Conservation (phyloP, 331 rosid species). For the Quercus lobata region DNA sequence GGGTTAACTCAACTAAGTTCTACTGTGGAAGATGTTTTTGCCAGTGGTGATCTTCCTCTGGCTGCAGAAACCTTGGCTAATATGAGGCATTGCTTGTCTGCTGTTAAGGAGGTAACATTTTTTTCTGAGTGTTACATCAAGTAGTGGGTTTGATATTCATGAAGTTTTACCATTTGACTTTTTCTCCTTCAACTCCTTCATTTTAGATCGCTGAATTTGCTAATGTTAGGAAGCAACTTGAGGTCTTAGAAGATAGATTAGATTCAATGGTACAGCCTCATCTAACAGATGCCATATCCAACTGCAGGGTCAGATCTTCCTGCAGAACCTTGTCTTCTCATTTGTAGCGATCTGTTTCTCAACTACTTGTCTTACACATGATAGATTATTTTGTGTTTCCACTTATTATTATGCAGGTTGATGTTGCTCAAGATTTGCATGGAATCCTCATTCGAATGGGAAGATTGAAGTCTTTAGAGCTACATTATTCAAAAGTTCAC, state of each 20-base stretch:
- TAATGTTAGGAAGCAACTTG: conserved; percentile 89
- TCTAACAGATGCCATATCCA: conserved; percentile 74
- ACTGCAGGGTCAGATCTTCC: conserved; percentile 58
- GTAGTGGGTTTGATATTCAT: background rate
- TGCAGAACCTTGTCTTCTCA: background rate
- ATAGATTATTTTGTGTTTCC: background rate
- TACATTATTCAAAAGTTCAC: conserved; percentile 86
- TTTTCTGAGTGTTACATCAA: background rate
- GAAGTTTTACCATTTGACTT: background rate
- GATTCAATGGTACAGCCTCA: conserved; percentile 95
- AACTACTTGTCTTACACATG: background rate
- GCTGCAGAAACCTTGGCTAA: conserved; percentile 95
- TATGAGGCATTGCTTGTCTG: conserved; percentile 98
- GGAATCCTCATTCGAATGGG: conserved; percentile 92
- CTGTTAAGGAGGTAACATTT: conserved; percentile 78
- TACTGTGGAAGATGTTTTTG: conserved; percentile 93
- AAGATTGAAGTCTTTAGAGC: conserved; percentile 90
- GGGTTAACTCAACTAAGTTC: conserved; percentile 95
- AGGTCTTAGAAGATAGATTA: conserved; percentile 95
- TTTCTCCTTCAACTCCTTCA: background rate
- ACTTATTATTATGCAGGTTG: conserved; percentile 45
- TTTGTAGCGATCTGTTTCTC: background rate
- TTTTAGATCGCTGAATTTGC: conserved; percentile 96
- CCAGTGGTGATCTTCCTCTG: conserved; percentile 95
- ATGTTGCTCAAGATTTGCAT: conserved; percentile 80